A percentile compares a stretch with the other conserved stretches of the same genome.
These are phyloP conservation scores for Conoideocrella luteorostrata DNA, from an alignment of 2,329 filamentous ascomycete genomes.

Conservation along the genomic window DNA sequence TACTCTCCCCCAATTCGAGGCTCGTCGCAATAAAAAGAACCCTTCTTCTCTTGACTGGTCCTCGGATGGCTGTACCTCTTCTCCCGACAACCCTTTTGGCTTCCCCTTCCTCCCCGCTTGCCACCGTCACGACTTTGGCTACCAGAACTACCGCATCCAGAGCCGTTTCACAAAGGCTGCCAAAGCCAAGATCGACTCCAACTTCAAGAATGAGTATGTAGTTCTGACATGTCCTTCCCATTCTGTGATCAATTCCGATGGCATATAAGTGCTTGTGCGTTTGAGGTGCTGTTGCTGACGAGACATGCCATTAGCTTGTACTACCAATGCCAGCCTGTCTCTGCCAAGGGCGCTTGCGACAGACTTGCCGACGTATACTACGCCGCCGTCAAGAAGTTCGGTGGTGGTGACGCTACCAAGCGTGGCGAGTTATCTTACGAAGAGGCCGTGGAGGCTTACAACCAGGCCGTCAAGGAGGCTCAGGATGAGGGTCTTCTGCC, in stretches of 20 bases:
- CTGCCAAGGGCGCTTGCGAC: slow-evolving; percentile 20
- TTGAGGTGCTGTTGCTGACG: slow-evolving; percentile 3
- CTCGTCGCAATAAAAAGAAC: slow-evolving; percentile 30
- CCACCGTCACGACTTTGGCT: slow-evolving; percentile 52
- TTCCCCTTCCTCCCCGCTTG: slow-evolving; percentile 39
- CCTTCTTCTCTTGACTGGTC: slow-evolving; percentile 34
- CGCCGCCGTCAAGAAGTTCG: slow-evolving; percentile 29
- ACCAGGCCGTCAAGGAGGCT: slow-evolving; percentile 28
- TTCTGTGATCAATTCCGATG: neutral
- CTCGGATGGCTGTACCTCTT: slow-evolving; percentile 35
- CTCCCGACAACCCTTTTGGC: slow-evolving; percentile 37
- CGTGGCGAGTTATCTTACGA: slow-evolving; percentile 26
- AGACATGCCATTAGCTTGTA: slow-evolving; percentile 22
- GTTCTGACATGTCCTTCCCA: no score
- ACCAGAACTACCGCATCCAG: slow-evolving; percentile 46
- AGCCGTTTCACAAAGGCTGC: slow-evolving; percentile 35
- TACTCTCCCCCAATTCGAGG: slow-evolving; percentile 35
- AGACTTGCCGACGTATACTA: slow-evolving; percentile 35
- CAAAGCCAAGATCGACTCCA: slow-evolving; percentile 40
- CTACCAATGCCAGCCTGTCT: slow-evolving; percentile 25
- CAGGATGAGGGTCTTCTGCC: slow-evolving; percentile 26
- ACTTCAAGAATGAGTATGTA: slow-evolving; percentile 41
- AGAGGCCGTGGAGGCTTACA: slow-evolving; percentile 27
- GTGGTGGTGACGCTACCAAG: slow-evolving; percentile 25
- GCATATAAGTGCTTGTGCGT: neutral